These are phyloP conservation scores for Globisporangium solare DNA, from an alignment of 352 stramenopile genomes.

Conservation along the genomic window DNA sequence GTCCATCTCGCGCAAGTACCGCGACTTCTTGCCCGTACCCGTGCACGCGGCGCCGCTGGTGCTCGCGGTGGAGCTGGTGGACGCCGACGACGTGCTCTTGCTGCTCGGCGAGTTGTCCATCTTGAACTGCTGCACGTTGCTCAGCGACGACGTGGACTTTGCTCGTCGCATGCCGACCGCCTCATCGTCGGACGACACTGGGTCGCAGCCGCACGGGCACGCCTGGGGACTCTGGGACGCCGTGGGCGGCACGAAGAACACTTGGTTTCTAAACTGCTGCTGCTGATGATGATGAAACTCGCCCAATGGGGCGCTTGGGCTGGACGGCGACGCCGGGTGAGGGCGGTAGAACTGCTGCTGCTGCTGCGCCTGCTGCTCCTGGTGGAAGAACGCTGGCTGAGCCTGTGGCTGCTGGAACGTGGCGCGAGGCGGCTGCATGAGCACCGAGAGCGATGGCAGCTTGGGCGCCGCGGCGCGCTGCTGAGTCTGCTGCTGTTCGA, in stretches of 20 bases:
- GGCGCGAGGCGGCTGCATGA: constrained; percentile 9
- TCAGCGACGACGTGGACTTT: background rate
- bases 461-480: background rate
- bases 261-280: background rate
- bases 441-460: constrained; percentile 14
- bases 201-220: constrained; percentile 14
- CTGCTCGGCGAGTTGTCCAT: constrained; percentile 8
- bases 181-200: constrained; percentile 10
- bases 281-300: background rate
- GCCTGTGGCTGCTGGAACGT: constrained; percentile 1
- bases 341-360: background rate
- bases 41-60: too few species aligned
- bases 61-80: background rate
- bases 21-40: constrained; percentile 20
- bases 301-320: background rate
- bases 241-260: background rate
- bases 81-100: constrained; percentile 3
- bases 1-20: constrained; percentile 48
- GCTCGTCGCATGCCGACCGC: background rate
- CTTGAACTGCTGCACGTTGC: background rate
- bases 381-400: too few species aligned
- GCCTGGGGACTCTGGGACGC: background rate
- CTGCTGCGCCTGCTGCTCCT: background rate
- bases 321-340: constrained; percentile 2
- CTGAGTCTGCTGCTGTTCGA: background rate